phyloP scores from a whole-genome alignment of 2,329 filamentous ascomycete species.

The Coniella vitis region DNA sequence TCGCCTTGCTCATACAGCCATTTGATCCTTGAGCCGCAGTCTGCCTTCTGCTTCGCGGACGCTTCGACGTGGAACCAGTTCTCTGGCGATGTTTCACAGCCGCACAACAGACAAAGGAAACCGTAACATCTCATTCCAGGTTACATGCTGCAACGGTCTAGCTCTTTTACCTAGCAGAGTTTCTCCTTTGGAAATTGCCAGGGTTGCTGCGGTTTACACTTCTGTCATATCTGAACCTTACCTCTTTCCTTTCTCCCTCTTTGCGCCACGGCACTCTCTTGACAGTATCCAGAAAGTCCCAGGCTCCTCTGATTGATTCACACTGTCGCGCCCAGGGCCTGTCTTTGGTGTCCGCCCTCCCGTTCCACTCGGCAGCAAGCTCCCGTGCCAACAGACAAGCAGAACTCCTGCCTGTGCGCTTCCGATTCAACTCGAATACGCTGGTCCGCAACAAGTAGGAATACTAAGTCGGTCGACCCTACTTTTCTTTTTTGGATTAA shows the following conservation, averaged over 20 bases:
- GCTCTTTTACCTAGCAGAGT: slow-evolving; percentile 5
- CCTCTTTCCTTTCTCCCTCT: slow-evolving; percentile 11
- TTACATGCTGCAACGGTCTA: slow-evolving; percentile 8
- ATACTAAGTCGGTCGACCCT: slow-evolving; percentile 12
- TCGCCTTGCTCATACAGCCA: background rate
- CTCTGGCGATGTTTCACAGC: slow-evolving; percentile 27
- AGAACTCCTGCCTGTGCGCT: slow-evolving; percentile 7
- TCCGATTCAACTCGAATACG: slow-evolving; percentile 10
- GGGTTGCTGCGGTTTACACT: slow-evolving; percentile 3
- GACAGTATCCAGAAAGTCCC: slow-evolving; percentile 1
- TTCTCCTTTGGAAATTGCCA: slow-evolving; percentile 3
- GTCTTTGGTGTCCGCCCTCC: slow-evolving; percentile 12
- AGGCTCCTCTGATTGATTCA: background rate
- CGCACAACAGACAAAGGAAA: slow-evolving; percentile 26
- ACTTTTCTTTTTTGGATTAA: too few species aligned
- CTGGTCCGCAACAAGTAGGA: slow-evolving; percentile 7
- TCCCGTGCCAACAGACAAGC: slow-evolving; percentile 16
- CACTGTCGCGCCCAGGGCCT: slow-evolving; percentile 7
- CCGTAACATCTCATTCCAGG: slow-evolving; percentile 19
- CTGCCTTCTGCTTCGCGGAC: slow-evolving; percentile 3
- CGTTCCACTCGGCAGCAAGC: slow-evolving; percentile 17
- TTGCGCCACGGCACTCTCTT: slow-evolving; percentile 6
- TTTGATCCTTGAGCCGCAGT: background rate
- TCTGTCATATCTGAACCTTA: slow-evolving; percentile 2
- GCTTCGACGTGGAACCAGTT: slow-evolving; percentile 2